Evolutionary conservation across 805 yeast genomes (phyloP).

Genomic region (Candida stauntonica): DNA sequence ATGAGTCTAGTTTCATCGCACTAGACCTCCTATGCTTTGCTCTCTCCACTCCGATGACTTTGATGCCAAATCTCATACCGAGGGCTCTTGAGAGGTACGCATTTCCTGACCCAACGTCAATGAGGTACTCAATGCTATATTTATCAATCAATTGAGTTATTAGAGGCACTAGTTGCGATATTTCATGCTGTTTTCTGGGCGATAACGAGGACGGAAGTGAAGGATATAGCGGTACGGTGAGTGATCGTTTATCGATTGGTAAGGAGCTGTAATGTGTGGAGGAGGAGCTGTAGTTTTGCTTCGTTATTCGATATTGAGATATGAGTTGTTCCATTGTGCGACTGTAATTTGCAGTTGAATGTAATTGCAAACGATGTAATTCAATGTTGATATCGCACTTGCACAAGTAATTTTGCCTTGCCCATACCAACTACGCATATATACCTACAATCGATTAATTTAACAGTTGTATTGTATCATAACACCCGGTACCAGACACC

Average conservation of each 20-base stretch:
- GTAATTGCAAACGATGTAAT: no score
- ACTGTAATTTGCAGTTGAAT: no score
- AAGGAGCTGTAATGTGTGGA: not conserved
- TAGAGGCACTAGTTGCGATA: constrained; percentile 6
- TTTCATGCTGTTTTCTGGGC: constrained; percentile 14
- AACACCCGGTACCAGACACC: no score
- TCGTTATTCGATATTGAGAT: no score
- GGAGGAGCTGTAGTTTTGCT: not conserved
- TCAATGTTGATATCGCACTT: no score
- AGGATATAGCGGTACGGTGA: not conserved
- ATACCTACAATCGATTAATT: no score
- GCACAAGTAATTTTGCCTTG: no score
- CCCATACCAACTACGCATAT: no score
- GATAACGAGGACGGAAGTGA: constrained; percentile 6
- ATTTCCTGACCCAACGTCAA: constrained; percentile 17
- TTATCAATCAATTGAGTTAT: not conserved
- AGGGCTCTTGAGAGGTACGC: constrained; percentile 9
- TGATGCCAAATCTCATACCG: not conserved
- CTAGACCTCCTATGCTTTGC: not conserved
- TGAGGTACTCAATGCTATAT: constrained; percentile 8
- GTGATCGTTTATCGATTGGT: not conserved
- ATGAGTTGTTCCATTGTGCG: no score
- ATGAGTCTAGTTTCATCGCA: constrained; percentile 7
- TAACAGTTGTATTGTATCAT: no score
- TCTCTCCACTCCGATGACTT: constrained; percentile 10